phyloP scores from a whole-genome alignment of 1,284 basidiomycete genomes.

The Coniferiporia weirii region DNA sequence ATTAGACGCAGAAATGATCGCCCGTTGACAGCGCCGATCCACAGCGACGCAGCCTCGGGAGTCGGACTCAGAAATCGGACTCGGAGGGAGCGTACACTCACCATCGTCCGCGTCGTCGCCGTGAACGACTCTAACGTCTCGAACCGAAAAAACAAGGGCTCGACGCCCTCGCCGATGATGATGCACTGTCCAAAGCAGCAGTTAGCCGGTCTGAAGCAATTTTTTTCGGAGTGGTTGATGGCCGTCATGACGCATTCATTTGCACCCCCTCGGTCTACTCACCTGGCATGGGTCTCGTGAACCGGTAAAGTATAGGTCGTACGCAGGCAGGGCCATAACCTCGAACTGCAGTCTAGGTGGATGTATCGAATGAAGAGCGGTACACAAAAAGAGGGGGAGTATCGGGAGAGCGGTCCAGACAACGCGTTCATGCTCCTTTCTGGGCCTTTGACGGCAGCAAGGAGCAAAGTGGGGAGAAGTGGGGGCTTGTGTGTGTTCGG shows the following conservation, averaged over 20 bases:
- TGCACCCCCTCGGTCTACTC: constrained; percentile 17
- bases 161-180: constrained; percentile 59
- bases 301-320: constrained; percentile 65
- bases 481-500: background rate
- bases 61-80: background rate
- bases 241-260: background rate
- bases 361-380: background rate
- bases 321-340: constrained; percentile 18
- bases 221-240: too few species aligned
- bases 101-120: constrained; percentile 45
- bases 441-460: constrained; percentile 1
- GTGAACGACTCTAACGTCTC: constrained; percentile 39
- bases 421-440: background rate
- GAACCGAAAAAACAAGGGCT: constrained; percentile 59
- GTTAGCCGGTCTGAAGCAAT: background rate
- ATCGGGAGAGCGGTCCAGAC: background rate
- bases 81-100: constrained; percentile 26
- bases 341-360: background rate
- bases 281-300: constrained; percentile 49
- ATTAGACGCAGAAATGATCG: constrained; percentile 16
- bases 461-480: background rate
- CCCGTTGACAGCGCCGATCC: constrained; percentile 10
- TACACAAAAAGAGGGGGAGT: background rate
- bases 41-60: background rate
- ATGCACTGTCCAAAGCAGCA: constrained; percentile 33